Evolutionary conservation across 148 eudicot genomes (phyloP).

Genomic region (Pouteria glomerata): DNA sequence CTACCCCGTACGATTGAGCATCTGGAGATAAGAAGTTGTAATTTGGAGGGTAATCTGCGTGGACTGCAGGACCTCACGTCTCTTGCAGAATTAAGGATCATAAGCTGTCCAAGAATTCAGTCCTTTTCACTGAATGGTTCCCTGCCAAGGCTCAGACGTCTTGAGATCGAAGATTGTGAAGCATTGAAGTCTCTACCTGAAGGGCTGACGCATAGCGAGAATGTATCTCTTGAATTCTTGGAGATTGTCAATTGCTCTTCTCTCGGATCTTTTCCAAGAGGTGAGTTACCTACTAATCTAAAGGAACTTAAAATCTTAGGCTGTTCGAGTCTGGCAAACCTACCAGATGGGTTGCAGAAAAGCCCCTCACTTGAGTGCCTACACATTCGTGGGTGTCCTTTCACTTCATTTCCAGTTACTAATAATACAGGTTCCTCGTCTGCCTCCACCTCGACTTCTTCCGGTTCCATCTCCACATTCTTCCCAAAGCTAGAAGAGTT

Average conservation of each 20-base stretch:
- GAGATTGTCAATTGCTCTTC: not conserved
- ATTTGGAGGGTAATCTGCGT: not conserved
- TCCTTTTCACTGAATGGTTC: not conserved
- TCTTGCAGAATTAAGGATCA: not conserved
- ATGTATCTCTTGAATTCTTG: not conserved
- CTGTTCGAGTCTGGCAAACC: not conserved
- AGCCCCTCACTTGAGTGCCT: not conserved
- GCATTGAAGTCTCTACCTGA: not conserved
- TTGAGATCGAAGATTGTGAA: not conserved
- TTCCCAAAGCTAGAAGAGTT: not conserved
- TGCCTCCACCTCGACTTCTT: not conserved
- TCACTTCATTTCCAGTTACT: too few species aligned
- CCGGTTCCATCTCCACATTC: not conserved
- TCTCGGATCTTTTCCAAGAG: not conserved
- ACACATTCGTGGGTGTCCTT: not conserved
- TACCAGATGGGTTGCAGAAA: not conserved
- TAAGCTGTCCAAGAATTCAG: not conserved
- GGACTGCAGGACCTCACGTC: not conserved
- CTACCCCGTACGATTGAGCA: not conserved
- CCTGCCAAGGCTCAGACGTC: not conserved
- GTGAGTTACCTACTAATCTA: not conserved
- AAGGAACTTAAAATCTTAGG: not conserved
- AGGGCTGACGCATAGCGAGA: not conserved
- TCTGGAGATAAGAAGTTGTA: not conserved
- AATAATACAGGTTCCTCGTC: not conserved